phyloP scores from a whole-genome alignment of 75 land plant genomes.

The Chamaecyparis obtusa region DNA sequence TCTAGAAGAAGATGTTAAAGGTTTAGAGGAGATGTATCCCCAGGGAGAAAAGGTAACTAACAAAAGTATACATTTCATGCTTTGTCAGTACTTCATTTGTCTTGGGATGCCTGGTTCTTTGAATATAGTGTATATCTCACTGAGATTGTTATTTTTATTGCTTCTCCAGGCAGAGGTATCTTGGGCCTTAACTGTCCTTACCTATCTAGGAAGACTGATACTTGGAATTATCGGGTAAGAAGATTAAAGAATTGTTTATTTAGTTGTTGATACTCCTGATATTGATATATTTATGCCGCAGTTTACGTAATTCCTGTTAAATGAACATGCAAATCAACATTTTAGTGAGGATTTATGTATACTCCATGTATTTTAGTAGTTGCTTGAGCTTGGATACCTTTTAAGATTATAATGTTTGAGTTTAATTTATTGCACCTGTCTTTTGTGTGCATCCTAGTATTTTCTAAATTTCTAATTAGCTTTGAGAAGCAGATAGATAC shows the following conservation, averaged over 20 bases:
- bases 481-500: background rate
- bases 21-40: slow-evolving; percentile 92
- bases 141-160: background rate
- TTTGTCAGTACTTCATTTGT: background rate
- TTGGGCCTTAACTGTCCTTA: slow-evolving; percentile 96
- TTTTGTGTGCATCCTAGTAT: background rate
- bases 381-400: background rate
- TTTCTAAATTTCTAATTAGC: background rate
- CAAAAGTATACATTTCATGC: slow-evolving; percentile 1
- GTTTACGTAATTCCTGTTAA: background rate
- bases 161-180: slow-evolving; percentile 81
- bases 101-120: background rate
- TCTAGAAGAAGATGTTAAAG: slow-evolving; percentile 91
- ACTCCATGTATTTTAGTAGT: background rate
- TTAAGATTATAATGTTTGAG: background rate
- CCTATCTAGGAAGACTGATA: slow-evolving; percentile 78
- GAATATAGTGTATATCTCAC: background rate
- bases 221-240: slow-evolving; percentile 90
- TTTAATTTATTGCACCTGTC: background rate
- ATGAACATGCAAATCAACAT: background rate
- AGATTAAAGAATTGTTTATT: background rate
- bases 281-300: background rate
- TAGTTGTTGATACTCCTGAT: background rate
- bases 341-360: background rate
- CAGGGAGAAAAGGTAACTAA: slow-evolving; percentile 91